phyloP scores from a whole-genome alignment of 345 rosid species.

The Murraya paniculata region DNA sequence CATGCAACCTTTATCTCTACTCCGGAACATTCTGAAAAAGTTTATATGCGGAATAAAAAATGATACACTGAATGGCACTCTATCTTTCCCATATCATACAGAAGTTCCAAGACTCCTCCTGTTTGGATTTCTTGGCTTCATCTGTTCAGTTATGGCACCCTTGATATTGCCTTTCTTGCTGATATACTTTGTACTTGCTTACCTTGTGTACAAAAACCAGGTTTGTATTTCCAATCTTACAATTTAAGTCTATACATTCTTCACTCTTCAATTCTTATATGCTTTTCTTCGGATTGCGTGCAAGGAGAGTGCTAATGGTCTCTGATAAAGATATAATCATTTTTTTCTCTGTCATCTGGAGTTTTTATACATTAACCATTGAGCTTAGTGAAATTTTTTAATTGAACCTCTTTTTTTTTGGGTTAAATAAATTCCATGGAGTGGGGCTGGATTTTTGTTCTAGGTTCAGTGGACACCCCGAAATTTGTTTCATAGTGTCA shows the following conservation, averaged over 20 bases:
- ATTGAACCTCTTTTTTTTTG: background rate
- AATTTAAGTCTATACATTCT: background rate
- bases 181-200: slow-evolving; percentile 66
- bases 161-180: slow-evolving; percentile 75
- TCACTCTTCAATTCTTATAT: slow-evolving; percentile 5
- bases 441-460: background rate
- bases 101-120: slow-evolving; percentile 81
- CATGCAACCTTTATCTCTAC: slow-evolving; percentile 61
- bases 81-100: slow-evolving; percentile 77
- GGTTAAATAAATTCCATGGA: too few species aligned
- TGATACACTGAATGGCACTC: slow-evolving; percentile 38
- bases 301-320: background rate
- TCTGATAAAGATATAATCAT: background rate
- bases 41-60: slow-evolving; percentile 38
- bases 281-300: background rate
- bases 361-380: background rate
- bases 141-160: slow-evolving; percentile 79
- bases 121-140: slow-evolving; percentile 85
- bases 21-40: slow-evolving; percentile 49
- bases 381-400: background rate
- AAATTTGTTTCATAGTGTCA: background rate
- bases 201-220: slow-evolving; percentile 79
- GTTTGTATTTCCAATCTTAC: slow-evolving; percentile 26
- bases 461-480: background rate
- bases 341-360: background rate